Conservation (phyloP, 1,139 yeast species). For the Sugiyamaella pinicola region DNA sequence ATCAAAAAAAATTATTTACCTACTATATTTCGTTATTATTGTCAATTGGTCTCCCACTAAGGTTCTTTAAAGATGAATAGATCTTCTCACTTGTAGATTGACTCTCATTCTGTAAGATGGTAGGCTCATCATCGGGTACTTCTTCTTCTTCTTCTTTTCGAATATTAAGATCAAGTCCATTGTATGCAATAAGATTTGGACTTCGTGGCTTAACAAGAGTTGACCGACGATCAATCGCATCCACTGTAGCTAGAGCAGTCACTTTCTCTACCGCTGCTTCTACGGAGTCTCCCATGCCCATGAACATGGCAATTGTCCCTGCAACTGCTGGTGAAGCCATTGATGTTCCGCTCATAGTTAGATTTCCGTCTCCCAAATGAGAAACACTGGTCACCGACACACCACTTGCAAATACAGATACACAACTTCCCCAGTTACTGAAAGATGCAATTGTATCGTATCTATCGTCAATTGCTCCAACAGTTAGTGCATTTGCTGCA, state of each 20-base stretch:
- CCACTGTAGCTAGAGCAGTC: constrained; percentile 30
- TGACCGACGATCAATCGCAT: constrained; percentile 39
- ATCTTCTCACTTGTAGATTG: constrained; percentile 7
- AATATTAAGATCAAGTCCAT: constrained; percentile 37
- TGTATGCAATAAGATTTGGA: constrained; percentile 51
- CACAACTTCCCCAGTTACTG: constrained; percentile 89
- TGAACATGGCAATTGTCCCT: constrained; percentile 66
- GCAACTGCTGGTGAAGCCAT: constrained; percentile 87
- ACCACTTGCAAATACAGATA: constrained; percentile 84
- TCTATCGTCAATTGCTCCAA: constrained; percentile 84
- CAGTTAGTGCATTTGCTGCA: constrained; percentile 70
- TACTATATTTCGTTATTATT: constrained; percentile 9
- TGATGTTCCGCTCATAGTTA: constrained; percentile 75
- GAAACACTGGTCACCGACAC: constrained; percentile 52
- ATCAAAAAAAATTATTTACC: background rate
- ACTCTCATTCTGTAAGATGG: constrained; percentile 1
- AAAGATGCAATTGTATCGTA: constrained; percentile 71
- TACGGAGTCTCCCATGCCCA: constrained; percentile 59
- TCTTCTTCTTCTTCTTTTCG: constrained; percentile 7
- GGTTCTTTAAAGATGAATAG: constrained; percentile 8
- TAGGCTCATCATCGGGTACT: background rate
- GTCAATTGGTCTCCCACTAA: background rate
- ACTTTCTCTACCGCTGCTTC: constrained; percentile 38
- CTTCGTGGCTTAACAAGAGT: constrained; percentile 48
- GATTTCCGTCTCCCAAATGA: constrained; percentile 34